Evolutionary conservation across 78 protist species (phyloP), one percentile per base, ranked within the genome.

Genomic region (Isochrysis galbana): DNA sequence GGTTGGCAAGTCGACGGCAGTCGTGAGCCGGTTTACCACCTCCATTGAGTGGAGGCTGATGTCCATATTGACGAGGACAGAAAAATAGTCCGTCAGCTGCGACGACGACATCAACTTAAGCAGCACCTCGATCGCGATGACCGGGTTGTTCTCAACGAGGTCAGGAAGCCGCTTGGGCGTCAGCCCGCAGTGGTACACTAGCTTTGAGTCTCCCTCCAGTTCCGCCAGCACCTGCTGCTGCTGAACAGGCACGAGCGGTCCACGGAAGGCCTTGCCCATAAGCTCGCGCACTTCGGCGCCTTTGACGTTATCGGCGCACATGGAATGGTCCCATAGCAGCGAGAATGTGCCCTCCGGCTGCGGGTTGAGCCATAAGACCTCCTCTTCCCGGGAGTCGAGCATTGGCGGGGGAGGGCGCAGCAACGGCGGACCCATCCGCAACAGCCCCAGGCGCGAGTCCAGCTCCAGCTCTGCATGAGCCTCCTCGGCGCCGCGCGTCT

Each of bases 11-110:
- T 96, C 97, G 34, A 95, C 96, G 19, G 96, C 84, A 0, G 96
- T 95, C 21, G 98, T 96, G 69, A 98, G 96, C 21, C 96, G 95
- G 90, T 96, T 97, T 69, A 98, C 98, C 17, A 97, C 86, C 67
- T 97, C 98, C 98, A 98, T 97, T 10, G 98, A 96, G 84, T 96
- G 97, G 34, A 96, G 94, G 14, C 84, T 39, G 91, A 94, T 88
- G 44, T 93, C 92, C 95, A 91, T 95, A 74, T 80, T 77, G 23
- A 96, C 96, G 86, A 98, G 95, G 34, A 47, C 95, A 11, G 88
- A 38, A 72, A 97, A 92, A 83, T 96, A 97, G 80, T 92, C 95
- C 32, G 95, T 92, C 67, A 96, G 94, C 29, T 94, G 95, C 0
- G 94, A 45, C 25, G 95, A 74, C 38, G 90, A 48, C 91, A 95